Percentiles rank a stretch among this genome's conserved stretches.
Conservation (phyloP, 129 eudicot genomes). For the Artemisia tridentata region DNA sequence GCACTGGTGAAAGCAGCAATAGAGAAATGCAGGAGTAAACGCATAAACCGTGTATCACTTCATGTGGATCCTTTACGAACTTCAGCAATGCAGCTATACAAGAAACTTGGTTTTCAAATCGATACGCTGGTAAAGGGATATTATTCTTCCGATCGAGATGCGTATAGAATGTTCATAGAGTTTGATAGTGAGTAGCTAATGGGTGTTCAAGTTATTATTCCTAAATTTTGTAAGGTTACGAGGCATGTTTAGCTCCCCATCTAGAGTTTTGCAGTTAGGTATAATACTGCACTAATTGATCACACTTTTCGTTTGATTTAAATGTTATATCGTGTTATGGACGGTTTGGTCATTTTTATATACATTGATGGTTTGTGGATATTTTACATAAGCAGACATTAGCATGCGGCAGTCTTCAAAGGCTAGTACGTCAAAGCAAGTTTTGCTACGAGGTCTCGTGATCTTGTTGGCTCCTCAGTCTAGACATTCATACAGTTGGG, state of each 20-base stretch:
- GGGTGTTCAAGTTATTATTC: not conserved
- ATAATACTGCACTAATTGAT: too few relatives aligned
- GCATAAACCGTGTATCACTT: conserved; percentile 74
- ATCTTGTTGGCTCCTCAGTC: too few relatives aligned
- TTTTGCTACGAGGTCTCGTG: too few relatives aligned
- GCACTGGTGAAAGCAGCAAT: conserved; percentile 75
- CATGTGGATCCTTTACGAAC: conserved; percentile 88
- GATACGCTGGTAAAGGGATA: conserved; percentile 64
- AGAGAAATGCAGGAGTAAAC: conserved; percentile 66
- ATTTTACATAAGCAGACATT: too few relatives aligned
- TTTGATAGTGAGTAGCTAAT: conserved; percentile 37
- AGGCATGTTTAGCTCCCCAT: not conserved
- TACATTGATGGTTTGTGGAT: too few relatives aligned
- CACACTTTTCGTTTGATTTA: too few relatives aligned
- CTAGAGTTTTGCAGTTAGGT: too few relatives aligned
- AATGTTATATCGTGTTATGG: too few relatives aligned
- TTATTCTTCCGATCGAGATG: conserved; percentile 76
- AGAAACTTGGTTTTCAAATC: conserved; percentile 81
- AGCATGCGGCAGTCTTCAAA: too few relatives aligned
- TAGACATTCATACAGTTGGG: too few relatives aligned
- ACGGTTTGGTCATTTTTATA: too few relatives aligned
- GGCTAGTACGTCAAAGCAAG: too few relatives aligned
- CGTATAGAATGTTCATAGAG: conserved; percentile 93
- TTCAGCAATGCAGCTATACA: conserved; percentile 79
- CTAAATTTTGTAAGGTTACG: not conserved